Percentiles rank a stretch among this genome's conserved stretches.
Evolutionary conservation across 1,139 yeast species (phyloP).

Genomic region (Kodamaea sp.): DNA sequence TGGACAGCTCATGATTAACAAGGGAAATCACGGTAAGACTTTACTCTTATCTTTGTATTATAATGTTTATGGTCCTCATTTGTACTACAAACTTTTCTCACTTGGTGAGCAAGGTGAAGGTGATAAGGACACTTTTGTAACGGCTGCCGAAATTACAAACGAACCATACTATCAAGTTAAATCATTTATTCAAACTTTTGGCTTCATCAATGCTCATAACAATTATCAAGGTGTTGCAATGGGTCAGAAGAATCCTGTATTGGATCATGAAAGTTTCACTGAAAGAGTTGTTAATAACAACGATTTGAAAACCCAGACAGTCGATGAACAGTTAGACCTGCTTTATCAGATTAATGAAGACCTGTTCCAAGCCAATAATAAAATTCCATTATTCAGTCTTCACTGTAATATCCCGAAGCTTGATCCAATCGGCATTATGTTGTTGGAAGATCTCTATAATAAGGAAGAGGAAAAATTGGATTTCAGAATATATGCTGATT

Average conservation of each 20-base stretch:
- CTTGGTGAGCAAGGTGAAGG: slow-evolving; percentile 66
- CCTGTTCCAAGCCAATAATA: slow-evolving; percentile 15
- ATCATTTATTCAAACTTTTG: slow-evolving; percentile 31
- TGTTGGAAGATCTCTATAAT: slow-evolving; percentile 28
- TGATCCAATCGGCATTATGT: slow-evolving; percentile 29
- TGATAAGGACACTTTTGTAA: slow-evolving; percentile 61
- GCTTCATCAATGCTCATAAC: slow-evolving; percentile 24
- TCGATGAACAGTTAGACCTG: slow-evolving; percentile 21
- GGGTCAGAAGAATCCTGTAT: slow-evolving; percentile 37
- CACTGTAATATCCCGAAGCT: slow-evolving; percentile 41
- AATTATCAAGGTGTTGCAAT: slow-evolving; percentile 38
- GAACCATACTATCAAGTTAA: slow-evolving; percentile 52
- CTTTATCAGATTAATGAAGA: slow-evolving; percentile 18
- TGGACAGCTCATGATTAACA: slow-evolving; percentile 56
- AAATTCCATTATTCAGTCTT: slow-evolving; percentile 25
- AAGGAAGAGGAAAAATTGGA: slow-evolving; percentile 22
- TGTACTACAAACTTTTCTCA: slow-evolving; percentile 53
- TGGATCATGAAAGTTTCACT: slow-evolving; percentile 24
- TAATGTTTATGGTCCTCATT: slow-evolving; percentile 55
- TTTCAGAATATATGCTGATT: slow-evolving; percentile 30
- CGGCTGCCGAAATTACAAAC: slow-evolving; percentile 50
- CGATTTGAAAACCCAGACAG: slow-evolving; percentile 7
- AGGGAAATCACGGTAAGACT: slow-evolving; percentile 50
- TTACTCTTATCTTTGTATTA: slow-evolving; percentile 52
- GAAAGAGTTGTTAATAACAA: slow-evolving; percentile 10